Percentiles rank a stretch among this genome's conserved stretches.
Conservation (phyloP, 768 basidiomycete genomes). For the Saitozyma sp. region DNA sequence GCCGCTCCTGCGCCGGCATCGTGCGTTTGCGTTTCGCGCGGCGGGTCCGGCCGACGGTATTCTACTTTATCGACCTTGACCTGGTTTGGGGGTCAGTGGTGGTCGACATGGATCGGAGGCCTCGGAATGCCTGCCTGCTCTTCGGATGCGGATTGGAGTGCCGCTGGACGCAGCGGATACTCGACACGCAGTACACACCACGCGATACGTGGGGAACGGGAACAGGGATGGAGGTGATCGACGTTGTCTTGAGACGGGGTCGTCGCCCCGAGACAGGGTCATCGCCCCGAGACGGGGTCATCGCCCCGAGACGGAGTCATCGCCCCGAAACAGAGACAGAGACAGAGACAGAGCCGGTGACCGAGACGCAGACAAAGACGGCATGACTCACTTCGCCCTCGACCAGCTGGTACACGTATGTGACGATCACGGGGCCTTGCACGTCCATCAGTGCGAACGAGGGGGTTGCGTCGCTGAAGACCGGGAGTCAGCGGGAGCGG, state of each 20-base stretch:
- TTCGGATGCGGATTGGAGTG: no score
- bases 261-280: neutral
- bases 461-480: conserved; percentile 74
- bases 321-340: neutral
- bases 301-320: neutral
- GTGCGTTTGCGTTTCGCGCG: conserved; percentile 6
- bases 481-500: neutral
- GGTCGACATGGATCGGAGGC: no score
- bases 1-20: neutral
- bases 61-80: conserved; percentile 55
- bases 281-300: conserved; percentile 1
- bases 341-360: neutral
- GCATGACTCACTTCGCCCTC: conserved; percentile 72
- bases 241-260: neutral
- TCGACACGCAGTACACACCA: no score
- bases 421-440: conserved; percentile 93
- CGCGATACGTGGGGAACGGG: neutral
- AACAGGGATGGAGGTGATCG: neutral
- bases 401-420: conserved; percentile 93
- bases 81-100: conserved; percentile 13
- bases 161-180: no score
- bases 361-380: neutral
- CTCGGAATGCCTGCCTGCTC: no score
- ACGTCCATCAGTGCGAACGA: conserved; percentile 98
- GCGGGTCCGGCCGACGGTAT: conserved; percentile 50